A percentile compares a stretch with the other conserved stretches of the same genome.
phyloP scores from a whole-genome alignment of 169 alveolate species.

The Eimeria praecox region DNA sequence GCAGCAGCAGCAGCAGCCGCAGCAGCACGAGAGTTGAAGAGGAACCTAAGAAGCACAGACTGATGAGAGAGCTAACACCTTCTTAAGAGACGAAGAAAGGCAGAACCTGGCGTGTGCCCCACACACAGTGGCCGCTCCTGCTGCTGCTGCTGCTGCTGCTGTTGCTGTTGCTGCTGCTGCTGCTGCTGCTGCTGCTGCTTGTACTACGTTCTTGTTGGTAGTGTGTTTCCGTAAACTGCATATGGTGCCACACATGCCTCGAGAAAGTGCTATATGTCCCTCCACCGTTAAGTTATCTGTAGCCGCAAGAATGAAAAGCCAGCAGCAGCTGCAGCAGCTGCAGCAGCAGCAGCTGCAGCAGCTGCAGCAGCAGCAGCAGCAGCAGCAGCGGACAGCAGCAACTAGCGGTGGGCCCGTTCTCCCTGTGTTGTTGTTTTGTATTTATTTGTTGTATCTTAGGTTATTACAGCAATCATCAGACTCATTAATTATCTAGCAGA shows the following conservation, averaged over 20 bases:
- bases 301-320: not conserved
- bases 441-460: not conserved
- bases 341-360: not conserved
- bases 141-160: not conserved
- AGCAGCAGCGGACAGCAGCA: too few relatives aligned
- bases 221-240: too few relatives aligned
- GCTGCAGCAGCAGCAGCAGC: conserved; percentile 8
- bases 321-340: conserved; percentile 29
- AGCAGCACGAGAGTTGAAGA: not conserved
- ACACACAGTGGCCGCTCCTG: not conserved
- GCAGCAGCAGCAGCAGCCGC: not conserved
- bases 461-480: not conserved
- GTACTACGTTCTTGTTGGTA: too few relatives aligned
- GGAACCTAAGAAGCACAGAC: not conserved
- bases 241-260: too few relatives aligned
- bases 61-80: not conserved
- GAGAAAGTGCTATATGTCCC: not conserved
- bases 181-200: too few relatives aligned
- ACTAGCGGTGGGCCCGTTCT: not conserved
- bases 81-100: not conserved
- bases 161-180: too few relatives aligned
- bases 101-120: not conserved
- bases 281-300: not conserved
- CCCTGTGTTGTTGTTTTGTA: not conserved
- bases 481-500: not conserved